Conservation (phyloP, 2,329 filamentous ascomycete genomes). For the Xylariaceae sp. region DNA sequence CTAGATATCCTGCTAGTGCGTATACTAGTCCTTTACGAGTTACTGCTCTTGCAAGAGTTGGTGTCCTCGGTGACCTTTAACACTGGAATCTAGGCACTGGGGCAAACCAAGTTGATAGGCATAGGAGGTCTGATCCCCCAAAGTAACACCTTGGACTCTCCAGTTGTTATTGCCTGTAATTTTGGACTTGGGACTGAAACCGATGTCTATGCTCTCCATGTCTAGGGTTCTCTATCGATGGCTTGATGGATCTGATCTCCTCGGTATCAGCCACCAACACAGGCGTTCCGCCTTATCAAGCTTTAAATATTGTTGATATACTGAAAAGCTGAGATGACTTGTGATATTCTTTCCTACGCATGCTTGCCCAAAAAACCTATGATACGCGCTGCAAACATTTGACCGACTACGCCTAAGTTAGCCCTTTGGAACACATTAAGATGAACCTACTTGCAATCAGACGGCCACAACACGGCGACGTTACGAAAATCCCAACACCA, state of each 20-base stretch:
- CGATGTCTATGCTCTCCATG: too few species aligned
- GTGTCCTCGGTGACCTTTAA: neutral
- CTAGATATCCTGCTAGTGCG: too few species aligned
- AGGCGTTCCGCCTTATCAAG: neutral
- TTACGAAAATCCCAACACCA: slow-evolving; percentile 37
- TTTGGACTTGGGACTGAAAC: neutral
- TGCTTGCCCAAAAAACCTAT: neutral
- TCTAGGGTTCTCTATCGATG: neutral
- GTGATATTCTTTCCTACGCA: neutral
- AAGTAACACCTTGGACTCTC: neutral
- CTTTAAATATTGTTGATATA: neutral
- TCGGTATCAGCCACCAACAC: neutral
- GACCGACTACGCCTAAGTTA: neutral
- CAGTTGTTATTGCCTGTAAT: neutral
- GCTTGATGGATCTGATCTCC: neutral
- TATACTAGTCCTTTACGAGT: neutral
- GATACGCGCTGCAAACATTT: neutral
- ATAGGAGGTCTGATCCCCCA: neutral
- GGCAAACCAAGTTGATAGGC: neutral
- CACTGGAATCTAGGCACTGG: neutral
- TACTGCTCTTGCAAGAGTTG: neutral
- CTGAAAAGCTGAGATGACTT: neutral
- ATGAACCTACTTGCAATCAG: slow-evolving; percentile 12
- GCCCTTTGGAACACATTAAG: neutral
- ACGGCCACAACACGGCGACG: slow-evolving; percentile 27